Conservation (phyloP, 768 basidiomycete genomes). For the Clitopilus hobsonii region DNA sequence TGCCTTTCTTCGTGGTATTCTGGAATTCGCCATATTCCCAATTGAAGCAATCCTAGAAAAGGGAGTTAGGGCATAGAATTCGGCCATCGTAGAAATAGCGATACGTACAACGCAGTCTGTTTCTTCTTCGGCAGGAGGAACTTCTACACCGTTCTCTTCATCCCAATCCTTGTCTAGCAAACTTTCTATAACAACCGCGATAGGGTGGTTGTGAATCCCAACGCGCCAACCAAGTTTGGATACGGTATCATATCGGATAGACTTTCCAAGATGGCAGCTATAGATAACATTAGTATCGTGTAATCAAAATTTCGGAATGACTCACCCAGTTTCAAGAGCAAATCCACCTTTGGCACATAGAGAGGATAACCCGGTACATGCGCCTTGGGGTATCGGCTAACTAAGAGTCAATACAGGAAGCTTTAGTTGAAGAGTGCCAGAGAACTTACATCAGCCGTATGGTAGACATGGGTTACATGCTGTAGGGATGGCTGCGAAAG, state of each 20-base stretch:
- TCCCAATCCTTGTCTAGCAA: slow-evolving; percentile 31
- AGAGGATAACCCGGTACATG: slow-evolving; percentile 67
- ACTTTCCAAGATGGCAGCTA: slow-evolving; percentile 85
- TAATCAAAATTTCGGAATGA: neutral
- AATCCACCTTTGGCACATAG: slow-evolving; percentile 60
- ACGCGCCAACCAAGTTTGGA: slow-evolving; percentile 76
- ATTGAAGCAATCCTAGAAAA: slow-evolving; percentile 59
- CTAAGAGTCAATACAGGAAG: slow-evolving; percentile 2
- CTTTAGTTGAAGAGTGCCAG: neutral
- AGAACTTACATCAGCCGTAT: slow-evolving; percentile 72
- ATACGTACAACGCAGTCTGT: slow-evolving; percentile 60
- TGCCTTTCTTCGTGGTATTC: slow-evolving; percentile 12
- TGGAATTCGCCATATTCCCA: slow-evolving; percentile 59
- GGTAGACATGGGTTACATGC: slow-evolving; percentile 84
- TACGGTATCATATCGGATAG: slow-evolving; percentile 83
- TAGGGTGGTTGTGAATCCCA: slow-evolving; percentile 65
- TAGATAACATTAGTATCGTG: neutral
- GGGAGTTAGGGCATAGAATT: slow-evolving; percentile 1
- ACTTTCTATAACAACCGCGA: slow-evolving; percentile 65
- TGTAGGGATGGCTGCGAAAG: slow-evolving; percentile 55
- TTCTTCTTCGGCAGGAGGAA: slow-evolving; percentile 48
- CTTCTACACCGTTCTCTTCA: slow-evolving; percentile 26
- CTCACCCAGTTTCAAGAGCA: slow-evolving; percentile 69
- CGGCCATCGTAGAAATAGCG: neutral
- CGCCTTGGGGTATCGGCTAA: slow-evolving; percentile 81